Conservation (phyloP, 345 rosid species). For the Pistacia atlantica region DNA sequence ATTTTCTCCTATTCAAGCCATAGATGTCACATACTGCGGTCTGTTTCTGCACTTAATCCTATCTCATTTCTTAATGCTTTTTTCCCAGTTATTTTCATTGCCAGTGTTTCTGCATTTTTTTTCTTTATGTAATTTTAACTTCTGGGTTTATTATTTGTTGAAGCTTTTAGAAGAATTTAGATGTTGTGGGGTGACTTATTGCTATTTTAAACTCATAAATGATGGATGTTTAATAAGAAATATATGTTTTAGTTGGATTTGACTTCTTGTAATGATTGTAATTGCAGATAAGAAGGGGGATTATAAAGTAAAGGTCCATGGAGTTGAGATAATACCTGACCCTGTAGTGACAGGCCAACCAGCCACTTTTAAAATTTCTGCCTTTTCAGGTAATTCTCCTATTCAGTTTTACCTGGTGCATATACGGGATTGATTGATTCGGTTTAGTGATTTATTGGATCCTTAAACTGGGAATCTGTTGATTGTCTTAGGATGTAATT, state of each 20-base stretch:
- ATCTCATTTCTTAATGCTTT: background rate
- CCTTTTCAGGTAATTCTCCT: conserved; percentile 48
- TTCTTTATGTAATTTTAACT: background rate
- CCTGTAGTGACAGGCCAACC: conserved; percentile 55
- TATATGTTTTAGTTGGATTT: background rate
- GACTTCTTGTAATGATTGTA: background rate
- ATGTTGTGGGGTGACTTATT: background rate
- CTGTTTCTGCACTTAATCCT: background rate
- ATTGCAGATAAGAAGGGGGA: conserved; percentile 47
- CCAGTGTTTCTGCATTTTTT: background rate
- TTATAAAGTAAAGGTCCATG: conserved; percentile 48
- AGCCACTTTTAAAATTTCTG: conserved; percentile 58
- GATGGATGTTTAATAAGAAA: background rate
- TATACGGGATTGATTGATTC: background rate
- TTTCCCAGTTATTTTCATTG: no score
- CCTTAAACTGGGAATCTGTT: background rate
- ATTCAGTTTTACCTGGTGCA: background rate
- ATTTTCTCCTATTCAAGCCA: conserved; percentile 18
- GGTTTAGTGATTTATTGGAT: background rate
- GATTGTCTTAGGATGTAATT: background rate
- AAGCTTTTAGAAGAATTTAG: background rate
- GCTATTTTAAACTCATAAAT: no score
- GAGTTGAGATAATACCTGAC: conserved; percentile 56
- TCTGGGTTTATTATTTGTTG: background rate
- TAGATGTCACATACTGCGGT: conserved; percentile 31